Conservation (phyloP, 2,329 filamentous ascomycete species). For the Epichloe glyceriae region DNA sequence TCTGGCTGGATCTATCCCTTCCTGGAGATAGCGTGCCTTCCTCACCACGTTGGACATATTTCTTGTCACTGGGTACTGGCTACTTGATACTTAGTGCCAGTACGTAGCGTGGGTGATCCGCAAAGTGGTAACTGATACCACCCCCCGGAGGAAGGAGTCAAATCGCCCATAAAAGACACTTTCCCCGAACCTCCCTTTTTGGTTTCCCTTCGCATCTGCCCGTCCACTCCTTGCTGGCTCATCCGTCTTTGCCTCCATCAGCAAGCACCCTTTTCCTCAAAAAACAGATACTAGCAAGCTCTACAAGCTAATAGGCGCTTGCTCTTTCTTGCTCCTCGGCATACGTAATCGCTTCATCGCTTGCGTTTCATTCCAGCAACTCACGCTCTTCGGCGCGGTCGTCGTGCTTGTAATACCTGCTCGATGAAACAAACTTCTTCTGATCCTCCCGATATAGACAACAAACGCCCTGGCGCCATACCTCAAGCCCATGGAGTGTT, state of each 20-base stretch:
- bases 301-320: no score
- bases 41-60: background rate
- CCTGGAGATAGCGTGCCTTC: slow-evolving; percentile 1
- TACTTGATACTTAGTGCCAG: no score
- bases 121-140: no score
- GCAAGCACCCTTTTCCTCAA: background rate
- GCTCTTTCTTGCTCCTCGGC: no score
- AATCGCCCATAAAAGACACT: slow-evolving; percentile 3
- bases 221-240: background rate
- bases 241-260: background rate
- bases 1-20: background rate
- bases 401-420: slow-evolving; percentile 19
- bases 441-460: slow-evolving; percentile 41
- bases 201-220: background rate
- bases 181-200: background rate
- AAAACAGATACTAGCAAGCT: background rate
- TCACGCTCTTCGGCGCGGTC: slow-evolving; percentile 1
- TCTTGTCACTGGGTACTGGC: background rate
- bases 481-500: slow-evolving; percentile 41
- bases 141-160: background rate
- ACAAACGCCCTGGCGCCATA: slow-evolving; percentile 41
- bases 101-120: no score
- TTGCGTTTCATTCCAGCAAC: background rate
- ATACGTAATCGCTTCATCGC: background rate
- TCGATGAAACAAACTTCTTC: slow-evolving; percentile 51